Base-by-base conservation (phyloP, 164 flowering plant genomes). In the Macadamia integrifolia region DNA sequence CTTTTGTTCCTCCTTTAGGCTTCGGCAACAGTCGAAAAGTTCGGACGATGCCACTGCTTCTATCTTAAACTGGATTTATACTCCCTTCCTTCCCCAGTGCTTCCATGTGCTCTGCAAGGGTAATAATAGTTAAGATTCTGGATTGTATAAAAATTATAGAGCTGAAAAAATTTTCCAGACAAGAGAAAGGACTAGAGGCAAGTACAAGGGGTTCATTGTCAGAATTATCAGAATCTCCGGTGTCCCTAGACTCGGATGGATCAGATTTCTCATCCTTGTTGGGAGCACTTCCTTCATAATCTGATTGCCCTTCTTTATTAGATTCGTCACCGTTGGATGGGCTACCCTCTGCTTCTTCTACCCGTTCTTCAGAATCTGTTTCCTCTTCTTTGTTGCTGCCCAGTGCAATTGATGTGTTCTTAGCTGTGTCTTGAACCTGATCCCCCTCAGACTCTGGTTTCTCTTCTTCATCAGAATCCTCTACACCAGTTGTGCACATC, bases 181-280 rank as follows among this genome's bases (percentile, higher is more conserved):
- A 67, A 28, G 4, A 9, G 59, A 15, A 30, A 32, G 64, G 64
- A n/a, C 28, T 1, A 23, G 69, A 70, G 69, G 58, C 40, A 60
- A 68, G 66, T 84, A 90, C 96, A 66, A 92, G 93, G 71, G 91
- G 90, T 80, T 86, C 94, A 66, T 90, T 87, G 60, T 90, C 98
- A 30, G 96, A 82, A 61, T 79, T 69, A 65, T 74, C 23, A 23
- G 23, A 23, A 23, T 23, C 23, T 23, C 23, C 86, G 15, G 78
- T 56, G 46, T 71, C 76, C 40, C 42, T 75, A 10, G 65, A 69
- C 32, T 68, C 62, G 2, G 78, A 71, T 14, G 80, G 28, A 57
- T 67, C 57, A 32, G 77, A 69, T 56, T 70, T 71, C 58, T 55
- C 66, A 17, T 71, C 65, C 6, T 48, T 28, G 1, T 61, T 61